phyloP scores from a whole-genome alignment of 2,329 filamentous ascomycete species.

The Monilinia laxa region DNA sequence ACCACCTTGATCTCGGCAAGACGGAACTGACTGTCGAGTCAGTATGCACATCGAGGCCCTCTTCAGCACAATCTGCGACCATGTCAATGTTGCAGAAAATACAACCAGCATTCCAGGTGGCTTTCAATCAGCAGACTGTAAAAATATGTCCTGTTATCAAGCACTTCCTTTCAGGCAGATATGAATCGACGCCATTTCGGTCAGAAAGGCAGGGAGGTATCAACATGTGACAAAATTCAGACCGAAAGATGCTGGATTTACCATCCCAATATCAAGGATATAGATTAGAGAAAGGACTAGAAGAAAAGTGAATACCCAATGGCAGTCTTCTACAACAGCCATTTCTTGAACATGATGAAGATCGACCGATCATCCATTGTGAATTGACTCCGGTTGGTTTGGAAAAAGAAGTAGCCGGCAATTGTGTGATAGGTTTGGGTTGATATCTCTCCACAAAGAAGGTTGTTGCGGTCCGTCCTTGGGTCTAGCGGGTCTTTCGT shows the following conservation, averaged over 20 bases:
- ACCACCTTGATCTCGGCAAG: slow-evolving; percentile 23
- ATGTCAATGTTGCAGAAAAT: slow-evolving; percentile 27
- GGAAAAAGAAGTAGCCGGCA: slow-evolving; percentile 27
- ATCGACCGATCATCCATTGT: slow-evolving; percentile 18
- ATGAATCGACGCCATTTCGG: slow-evolving; percentile 10
- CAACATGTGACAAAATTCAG: slow-evolving; percentile 25
- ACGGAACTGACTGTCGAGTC: slow-evolving; percentile 18
- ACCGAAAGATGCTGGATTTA: slow-evolving; percentile 19
- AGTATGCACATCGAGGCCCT: slow-evolving; percentile 23
- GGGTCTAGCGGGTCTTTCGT: slow-evolving; percentile 28
- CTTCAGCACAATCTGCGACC: slow-evolving; percentile 23
- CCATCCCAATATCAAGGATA: slow-evolving; percentile 22
- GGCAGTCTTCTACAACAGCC: slow-evolving; percentile 2
- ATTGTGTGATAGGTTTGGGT: slow-evolving; percentile 30
- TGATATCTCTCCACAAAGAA: slow-evolving; percentile 26
- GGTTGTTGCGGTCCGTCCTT: slow-evolving; percentile 27
- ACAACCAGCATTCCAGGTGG: slow-evolving; percentile 33
- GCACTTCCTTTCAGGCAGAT: slow-evolving; percentile 19
- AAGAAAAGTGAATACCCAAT: slow-evolving; percentile 18
- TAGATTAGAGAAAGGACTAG: slow-evolving; percentile 23
- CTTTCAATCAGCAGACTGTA: slow-evolving; percentile 36
- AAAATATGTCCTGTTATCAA: slow-evolving; percentile 26
- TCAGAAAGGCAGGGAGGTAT: slow-evolving; percentile 20
- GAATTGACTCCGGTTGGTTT: slow-evolving; percentile 30
- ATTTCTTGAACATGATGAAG: slow-evolving; percentile 6